Evolutionary conservation across 2,329 filamentous ascomycete genomes (phyloP).

Genomic region (Tolypocladium endophyticum): DNA sequence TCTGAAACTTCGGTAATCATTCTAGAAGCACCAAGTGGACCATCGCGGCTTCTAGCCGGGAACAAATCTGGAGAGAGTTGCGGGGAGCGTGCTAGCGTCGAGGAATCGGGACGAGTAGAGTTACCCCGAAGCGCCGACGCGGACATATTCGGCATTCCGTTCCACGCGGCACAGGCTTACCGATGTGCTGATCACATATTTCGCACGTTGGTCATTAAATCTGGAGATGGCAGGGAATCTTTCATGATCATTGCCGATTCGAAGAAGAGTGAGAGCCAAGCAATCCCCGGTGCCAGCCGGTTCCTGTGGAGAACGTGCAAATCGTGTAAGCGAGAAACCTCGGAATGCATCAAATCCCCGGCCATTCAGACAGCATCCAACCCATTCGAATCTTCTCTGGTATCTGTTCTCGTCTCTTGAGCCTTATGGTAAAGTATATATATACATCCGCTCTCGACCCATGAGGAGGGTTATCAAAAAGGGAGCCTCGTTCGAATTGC

Average conservation of each 20-base stretch:
- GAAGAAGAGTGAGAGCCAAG: background rate
- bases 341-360: background rate
- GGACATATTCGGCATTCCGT: background rate
- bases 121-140: background rate
- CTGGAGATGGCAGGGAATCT: background rate
- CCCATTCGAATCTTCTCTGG: background rate
- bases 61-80: background rate
- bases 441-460: background rate
- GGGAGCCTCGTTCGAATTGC: background rate
- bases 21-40: no score
- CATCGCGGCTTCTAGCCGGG: background rate
- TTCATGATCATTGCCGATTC: background rate
- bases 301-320: background rate
- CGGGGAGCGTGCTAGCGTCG: background rate
- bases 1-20: no score
- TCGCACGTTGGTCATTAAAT: background rate
- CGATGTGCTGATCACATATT: background rate
- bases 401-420: background rate
- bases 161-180: background rate
- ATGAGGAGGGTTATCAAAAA: background rate
- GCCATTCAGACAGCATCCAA: background rate
- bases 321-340: background rate
- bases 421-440: background rate
- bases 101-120: background rate
- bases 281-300: background rate